Conservation (phyloP, 495 filamentous ascomycete species). For the Chaetomium tenue region DNA sequence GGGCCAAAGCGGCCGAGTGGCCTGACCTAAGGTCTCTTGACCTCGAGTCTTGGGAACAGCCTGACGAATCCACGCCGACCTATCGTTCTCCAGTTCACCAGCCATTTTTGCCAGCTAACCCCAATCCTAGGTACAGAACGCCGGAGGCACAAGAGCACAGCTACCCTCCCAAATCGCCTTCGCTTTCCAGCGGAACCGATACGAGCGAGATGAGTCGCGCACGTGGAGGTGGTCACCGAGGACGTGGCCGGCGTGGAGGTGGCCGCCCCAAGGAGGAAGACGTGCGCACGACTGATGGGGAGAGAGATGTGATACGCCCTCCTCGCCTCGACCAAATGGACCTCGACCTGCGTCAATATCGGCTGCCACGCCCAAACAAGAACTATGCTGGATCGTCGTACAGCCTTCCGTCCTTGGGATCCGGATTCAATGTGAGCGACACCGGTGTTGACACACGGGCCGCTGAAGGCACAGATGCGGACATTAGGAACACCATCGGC, state of each 20-base stretch:
- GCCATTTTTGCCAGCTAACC: neutral
- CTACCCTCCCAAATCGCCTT: neutral
- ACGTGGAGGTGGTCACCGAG: neutral
- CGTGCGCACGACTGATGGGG: no score
- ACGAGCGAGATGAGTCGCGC: neutral
- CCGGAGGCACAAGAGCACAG: neutral
- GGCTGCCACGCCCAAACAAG: conserved; percentile 20
- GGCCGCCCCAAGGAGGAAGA: no score
- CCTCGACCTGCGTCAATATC: neutral
- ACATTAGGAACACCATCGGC: conserved; percentile 26
- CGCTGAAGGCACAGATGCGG: conserved; percentile 6
- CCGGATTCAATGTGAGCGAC: conserved; percentile 19
- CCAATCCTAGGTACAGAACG: neutral
- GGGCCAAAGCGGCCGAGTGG: neutral
- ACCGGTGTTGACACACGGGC: neutral
- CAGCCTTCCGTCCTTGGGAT: conserved; percentile 14
- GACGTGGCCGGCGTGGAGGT: neutral
- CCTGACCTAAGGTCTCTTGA: neutral
- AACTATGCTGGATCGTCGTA: conserved; percentile 17
- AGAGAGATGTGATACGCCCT: no score
- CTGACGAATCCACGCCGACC: neutral
- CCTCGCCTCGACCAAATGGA: neutral
- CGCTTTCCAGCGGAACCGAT: neutral
- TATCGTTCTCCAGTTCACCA: neutral
- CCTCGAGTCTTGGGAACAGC: neutral